Conservation (phyloP, 495 filamentous ascomycete genomes). For the Podospora didyma region DNA sequence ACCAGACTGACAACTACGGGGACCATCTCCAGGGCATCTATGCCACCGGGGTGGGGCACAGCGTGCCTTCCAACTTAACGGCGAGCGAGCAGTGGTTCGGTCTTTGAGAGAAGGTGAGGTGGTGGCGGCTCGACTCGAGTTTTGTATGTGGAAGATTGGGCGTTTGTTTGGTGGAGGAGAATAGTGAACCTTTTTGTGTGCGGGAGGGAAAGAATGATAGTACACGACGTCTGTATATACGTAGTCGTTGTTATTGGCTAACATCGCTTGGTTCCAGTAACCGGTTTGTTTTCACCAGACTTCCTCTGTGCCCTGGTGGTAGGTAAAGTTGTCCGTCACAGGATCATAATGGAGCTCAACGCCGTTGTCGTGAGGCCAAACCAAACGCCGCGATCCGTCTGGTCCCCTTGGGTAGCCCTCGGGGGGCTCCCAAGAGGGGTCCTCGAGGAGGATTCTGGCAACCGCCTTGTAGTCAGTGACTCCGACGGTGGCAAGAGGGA, state of each 20-base stretch:
- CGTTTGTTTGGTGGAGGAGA: neutral
- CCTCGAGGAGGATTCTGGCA: conserved; percentile 32
- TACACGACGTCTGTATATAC: too few species aligned
- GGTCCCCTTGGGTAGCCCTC: neutral
- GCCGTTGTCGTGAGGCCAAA: neutral
- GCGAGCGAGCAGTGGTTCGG: conserved; percentile 38
- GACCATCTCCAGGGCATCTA: conserved; percentile 37
- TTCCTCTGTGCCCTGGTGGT: neutral
- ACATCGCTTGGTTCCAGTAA: neutral
- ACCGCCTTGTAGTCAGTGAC: conserved; percentile 18
- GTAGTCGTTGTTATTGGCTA: too few species aligned
- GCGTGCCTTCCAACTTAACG: conserved; percentile 33
- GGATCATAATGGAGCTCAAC: neutral
- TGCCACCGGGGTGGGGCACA: conserved; percentile 36
- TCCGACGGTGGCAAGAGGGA: conserved; percentile 30
- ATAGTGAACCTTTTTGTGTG: too few species aligned
- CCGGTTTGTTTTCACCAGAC: neutral
- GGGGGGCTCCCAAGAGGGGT: conserved; percentile 30
- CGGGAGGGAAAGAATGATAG: too few species aligned
- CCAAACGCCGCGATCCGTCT: neutral
- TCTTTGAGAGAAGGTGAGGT: conserved; percentile 12
- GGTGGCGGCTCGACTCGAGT: neutral
- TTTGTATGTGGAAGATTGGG: neutral
- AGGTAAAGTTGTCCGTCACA: neutral
- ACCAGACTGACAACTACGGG: conserved; percentile 35